Evolutionary conservation across 495 filamentous ascomycete genomes (phyloP).

Genomic region (Neurospora sp.): DNA sequence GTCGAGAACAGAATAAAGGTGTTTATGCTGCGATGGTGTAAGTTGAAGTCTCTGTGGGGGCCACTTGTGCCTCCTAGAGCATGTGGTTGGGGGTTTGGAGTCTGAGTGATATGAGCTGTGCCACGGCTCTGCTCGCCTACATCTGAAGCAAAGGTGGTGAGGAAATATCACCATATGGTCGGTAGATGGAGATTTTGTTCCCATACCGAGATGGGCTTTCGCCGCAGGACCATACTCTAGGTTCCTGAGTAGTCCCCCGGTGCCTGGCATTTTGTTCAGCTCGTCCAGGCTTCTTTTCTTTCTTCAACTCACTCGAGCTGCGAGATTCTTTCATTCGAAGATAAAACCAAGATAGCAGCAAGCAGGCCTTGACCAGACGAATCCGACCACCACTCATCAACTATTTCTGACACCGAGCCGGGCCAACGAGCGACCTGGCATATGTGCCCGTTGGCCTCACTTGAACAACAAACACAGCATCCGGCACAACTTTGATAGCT

Average conservation of each 20-base stretch:
- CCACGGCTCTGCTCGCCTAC: background rate
- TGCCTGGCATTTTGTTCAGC: background rate
- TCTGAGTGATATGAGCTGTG: background rate
- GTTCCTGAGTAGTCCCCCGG: background rate
- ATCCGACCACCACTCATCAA: background rate
- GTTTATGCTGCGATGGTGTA: background rate
- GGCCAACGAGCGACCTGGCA: background rate
- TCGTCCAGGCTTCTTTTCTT: background rate
- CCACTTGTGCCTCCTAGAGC: background rate
- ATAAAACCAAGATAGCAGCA: background rate
- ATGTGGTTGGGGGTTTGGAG: background rate
- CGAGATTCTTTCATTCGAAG: background rate
- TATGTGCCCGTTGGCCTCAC: background rate
- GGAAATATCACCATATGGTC: background rate
- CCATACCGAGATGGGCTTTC: background rate
- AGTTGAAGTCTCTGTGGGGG: background rate
- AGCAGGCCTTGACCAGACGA: background rate
- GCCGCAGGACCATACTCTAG: background rate
- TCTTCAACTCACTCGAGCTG: background rate
- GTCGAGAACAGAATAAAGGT: background rate
- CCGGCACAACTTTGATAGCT: constrained; percentile 20
- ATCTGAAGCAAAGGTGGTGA: background rate
- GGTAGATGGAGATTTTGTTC: background rate
- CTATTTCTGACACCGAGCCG: background rate
- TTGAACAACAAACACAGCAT: background rate